phyloP scores from a whole-genome alignment of 306 rosid species.

The Argentina anserina region DNA sequence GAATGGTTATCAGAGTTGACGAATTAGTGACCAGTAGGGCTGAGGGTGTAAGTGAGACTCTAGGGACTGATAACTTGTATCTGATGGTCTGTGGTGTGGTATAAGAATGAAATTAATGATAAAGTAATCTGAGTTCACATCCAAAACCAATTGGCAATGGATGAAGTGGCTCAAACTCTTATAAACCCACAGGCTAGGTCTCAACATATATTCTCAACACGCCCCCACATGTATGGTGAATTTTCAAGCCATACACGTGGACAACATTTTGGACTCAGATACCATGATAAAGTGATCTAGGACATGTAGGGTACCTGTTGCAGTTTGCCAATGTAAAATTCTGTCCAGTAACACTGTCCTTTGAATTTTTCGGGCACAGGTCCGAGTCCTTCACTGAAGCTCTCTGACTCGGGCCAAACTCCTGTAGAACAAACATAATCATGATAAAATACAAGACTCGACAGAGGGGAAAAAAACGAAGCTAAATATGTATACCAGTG shows the following conservation, averaged over 20 bases:
- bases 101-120: neutral
- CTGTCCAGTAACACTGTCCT: slow-evolving; percentile 59
- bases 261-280: too few species aligned
- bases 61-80: neutral
- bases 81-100: neutral
- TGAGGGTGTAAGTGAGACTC: neutral
- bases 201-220: too few species aligned
- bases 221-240: too few species aligned
- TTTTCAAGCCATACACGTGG: too few species aligned
- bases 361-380: slow-evolving; percentile 57
- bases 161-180: too few species aligned
- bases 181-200: too few species aligned
- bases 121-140: too few species aligned
- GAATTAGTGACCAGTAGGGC: neutral
- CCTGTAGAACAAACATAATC: slow-evolving; percentile 31
- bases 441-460: neutral
- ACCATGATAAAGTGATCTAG: too few species aligned
- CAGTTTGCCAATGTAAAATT: slow-evolving; percentile 60
- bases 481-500: slow-evolving; percentile 41
- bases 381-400: slow-evolving; percentile 66
- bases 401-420: slow-evolving; percentile 72
- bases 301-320: slow-evolving; percentile 45
- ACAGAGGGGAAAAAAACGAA: neutral
- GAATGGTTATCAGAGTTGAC: neutral
- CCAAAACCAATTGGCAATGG: too few species aligned